Conservation (phyloP, 805 yeast genomes). For the Lachancea waltii region DNA sequence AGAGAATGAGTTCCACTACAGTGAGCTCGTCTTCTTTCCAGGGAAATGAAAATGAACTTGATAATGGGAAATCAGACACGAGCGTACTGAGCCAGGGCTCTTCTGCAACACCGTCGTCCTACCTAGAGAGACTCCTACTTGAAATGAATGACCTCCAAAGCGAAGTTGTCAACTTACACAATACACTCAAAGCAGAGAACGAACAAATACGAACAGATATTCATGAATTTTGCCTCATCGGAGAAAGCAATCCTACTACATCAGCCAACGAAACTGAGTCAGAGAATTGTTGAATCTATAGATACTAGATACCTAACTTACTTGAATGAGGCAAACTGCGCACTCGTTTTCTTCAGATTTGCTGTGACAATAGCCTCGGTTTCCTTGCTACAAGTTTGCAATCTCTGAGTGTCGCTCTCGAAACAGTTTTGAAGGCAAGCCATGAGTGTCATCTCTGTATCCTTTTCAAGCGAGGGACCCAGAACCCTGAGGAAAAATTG, state of each 20-base stretch:
- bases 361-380: conserved; percentile 29
- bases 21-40: too few species aligned
- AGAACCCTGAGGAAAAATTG: conserved; percentile 41
- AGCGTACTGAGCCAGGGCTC: too few species aligned
- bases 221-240: conserved; percentile 27
- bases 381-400: conserved; percentile 24
- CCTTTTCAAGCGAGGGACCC: conserved; percentile 26
- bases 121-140: neutral
- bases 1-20: too few species aligned
- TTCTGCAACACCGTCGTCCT: too few species aligned
- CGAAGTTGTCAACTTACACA: conserved; percentile 21
- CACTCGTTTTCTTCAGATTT: conserved; percentile 25
- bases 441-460: conserved; percentile 26
- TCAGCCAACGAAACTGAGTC: too few species aligned
- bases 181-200: conserved; percentile 17
- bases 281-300: too few species aligned
- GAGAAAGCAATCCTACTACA: conserved; percentile 5
- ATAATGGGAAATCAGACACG: too few species aligned
- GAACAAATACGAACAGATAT: conserved; percentile 24
- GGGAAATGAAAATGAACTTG: too few species aligned
- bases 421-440: conserved; percentile 31
- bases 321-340: conserved; percentile 31
- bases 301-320: too few species aligned
- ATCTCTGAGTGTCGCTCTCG: conserved; percentile 23
- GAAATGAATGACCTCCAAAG: conserved; percentile 19